phyloP scores from a whole-genome alignment of 1,139 yeast genomes.

The Geotrichum europaeum region DNA sequence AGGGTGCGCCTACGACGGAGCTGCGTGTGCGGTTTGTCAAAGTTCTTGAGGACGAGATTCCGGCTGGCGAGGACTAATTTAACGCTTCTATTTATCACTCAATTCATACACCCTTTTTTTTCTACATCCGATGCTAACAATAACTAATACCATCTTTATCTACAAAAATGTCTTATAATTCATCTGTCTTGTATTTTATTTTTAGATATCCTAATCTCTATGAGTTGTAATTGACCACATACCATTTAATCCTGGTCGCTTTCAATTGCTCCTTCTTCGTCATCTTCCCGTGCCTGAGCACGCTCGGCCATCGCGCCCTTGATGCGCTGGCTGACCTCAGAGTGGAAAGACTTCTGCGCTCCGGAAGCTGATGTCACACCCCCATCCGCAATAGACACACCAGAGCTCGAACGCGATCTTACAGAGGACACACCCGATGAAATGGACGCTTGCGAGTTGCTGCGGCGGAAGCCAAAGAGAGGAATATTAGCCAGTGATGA shows the following conservation, averaged over 20 bases:
- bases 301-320: conserved; percentile 29
- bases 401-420: conserved; percentile 10
- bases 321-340: conserved; percentile 29
- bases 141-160: not conserved
- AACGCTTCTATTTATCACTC: not conserved
- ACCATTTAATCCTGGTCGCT: conserved; percentile 3
- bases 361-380: conserved; percentile 16
- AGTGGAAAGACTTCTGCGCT: conserved; percentile 21
- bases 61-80: conserved; percentile 86
- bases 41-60: conserved; percentile 86
- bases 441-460: conserved; percentile 7
- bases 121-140: not conserved
- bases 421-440: not conserved
- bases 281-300: conserved; percentile 16
- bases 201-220: not conserved
- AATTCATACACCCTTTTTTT: not conserved
- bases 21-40: conserved; percentile 63
- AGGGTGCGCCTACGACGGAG: conserved; percentile 83
- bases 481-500: conserved; percentile 53
- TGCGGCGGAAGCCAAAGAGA: conserved; percentile 38
- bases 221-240: not conserved
- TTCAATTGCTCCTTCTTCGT: conserved; percentile 9
- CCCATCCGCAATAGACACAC: conserved; percentile 2
- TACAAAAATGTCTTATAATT: not conserved
- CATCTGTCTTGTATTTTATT: not conserved